These are phyloP conservation scores for Stylosanthes scabra DNA, from an alignment of 331 rosid species.

Conservation along the genomic window DNA sequence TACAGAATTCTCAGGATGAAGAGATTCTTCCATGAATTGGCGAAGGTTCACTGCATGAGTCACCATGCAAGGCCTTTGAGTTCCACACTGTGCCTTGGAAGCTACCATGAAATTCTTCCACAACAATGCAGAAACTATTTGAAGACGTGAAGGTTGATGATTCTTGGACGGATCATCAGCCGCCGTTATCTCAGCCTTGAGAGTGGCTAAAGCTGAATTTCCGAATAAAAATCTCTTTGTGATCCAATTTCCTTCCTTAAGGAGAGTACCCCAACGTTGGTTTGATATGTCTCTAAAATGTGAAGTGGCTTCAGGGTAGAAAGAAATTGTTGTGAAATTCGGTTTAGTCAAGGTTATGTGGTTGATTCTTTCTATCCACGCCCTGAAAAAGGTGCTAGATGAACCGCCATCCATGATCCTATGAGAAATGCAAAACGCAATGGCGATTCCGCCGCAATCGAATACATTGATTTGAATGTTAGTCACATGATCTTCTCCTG, in stretches of 20 bases:
- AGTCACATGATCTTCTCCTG: constrained; percentile 39
- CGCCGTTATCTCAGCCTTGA: constrained; percentile 38
- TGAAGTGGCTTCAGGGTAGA: constrained; percentile 45
- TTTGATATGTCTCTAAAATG: constrained; percentile 44
- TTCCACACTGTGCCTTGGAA: constrained; percentile 36
- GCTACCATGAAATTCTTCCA: constrained; percentile 58
- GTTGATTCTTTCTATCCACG: constrained; percentile 44
- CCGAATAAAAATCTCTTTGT: constrained; percentile 60
- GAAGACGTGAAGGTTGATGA: constrained; percentile 46
- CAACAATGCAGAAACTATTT: constrained; percentile 54
- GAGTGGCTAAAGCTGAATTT: constrained; percentile 41
- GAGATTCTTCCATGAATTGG: constrained; percentile 31
- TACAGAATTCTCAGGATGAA: constrained; percentile 35
- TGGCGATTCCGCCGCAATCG: no score
- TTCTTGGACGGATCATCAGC: neutral
- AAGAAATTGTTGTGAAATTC: constrained; percentile 27
- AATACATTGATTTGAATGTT: constrained; percentile 6
- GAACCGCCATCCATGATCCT: constrained; percentile 61
- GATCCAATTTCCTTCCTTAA: constrained; percentile 44
- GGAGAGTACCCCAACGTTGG: constrained; percentile 42
- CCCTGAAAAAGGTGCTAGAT: constrained; percentile 51
- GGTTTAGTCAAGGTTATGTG: neutral
- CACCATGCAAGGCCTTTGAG: constrained; percentile 41
- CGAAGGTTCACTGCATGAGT: constrained; percentile 62
- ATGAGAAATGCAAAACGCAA: constrained; percentile 44